Base-by-base conservation (phyloP, 208 protist genomes). In the Endotrypanum monterogeii region DNA sequence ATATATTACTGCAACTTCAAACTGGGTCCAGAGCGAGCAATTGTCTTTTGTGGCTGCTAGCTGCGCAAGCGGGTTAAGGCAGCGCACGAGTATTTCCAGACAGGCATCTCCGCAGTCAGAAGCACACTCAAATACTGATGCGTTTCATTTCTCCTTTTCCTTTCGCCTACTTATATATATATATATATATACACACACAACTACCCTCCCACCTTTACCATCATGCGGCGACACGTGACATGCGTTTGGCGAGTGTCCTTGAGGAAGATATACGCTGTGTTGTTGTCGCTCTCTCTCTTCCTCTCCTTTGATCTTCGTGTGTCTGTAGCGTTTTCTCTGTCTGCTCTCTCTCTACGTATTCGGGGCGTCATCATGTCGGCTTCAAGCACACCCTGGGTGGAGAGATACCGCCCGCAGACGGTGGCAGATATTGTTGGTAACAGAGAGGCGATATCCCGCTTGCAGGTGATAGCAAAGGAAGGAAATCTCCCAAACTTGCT, bases 401-500 rank as follows among this genome's bases (percentile, higher is more conserved):
- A 99, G 83, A 99, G 99, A 89, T 99, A 99, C 83, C 88, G 99
- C 35, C 99, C 99, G 18, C 79, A 86, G 48, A 89, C 88, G 39
- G 92, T 99, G 63, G 79, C 92, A 9, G 98, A 99, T 71, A 93
- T 99, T 58, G 99, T 99, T 0, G 99, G 99, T 55, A 99, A 99
- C 88, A 88, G 93, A 63, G 98, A 99, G 50, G 98, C 98, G 32
- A 94, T 99, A 23, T 85, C 83, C 0, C 85, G 99, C 2, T 85
- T 99, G 55, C 78, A 95, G 77, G 91, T 99, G 9, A 99, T 99
- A 51, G 90, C 98, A 11, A 62, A 87, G 56, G 91, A 99, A 72
- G 98, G 99, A 14, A 99, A 99, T 85, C 90, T 99, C 77, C 99
- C 98, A 0, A 99, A 99, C 85, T 66, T 99, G 46, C 96, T 99